Conservation (phyloP, 345 rosid species). For the Salix caprea region DNA sequence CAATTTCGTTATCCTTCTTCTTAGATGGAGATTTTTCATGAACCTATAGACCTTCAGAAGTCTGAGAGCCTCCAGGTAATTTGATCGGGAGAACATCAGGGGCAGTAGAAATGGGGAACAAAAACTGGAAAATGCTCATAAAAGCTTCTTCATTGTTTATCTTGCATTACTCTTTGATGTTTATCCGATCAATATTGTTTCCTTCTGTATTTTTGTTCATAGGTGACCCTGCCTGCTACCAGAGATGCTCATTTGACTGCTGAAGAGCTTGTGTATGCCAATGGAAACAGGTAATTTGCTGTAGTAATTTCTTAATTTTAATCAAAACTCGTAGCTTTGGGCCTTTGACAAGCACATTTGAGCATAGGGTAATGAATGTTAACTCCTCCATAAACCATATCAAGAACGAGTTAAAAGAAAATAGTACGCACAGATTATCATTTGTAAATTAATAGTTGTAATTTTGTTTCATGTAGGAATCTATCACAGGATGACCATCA, state of each 20-base stretch:
- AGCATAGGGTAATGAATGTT: background rate
- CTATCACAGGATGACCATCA: background rate
- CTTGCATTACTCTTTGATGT: background rate
- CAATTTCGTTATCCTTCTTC: background rate
- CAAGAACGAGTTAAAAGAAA: background rate
- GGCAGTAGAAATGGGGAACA: background rate
- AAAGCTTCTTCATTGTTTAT: background rate
- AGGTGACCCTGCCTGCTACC: background rate
- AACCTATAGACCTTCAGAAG: background rate
- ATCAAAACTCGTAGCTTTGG: background rate
- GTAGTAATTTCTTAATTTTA: background rate
- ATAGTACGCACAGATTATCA: background rate
- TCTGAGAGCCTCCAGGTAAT: background rate
- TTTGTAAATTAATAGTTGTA: background rate
- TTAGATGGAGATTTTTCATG: background rate
- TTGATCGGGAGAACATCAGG: background rate
- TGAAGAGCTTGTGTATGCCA: background rate
- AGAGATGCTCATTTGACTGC: background rate
- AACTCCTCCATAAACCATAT: background rate
- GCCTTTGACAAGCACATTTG: background rate
- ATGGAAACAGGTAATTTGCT: background rate
- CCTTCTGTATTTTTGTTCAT: background rate
- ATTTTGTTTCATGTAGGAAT: background rate
- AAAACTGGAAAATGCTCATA: background rate
- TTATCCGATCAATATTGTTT: background rate